Conservation (phyloP, 176 grass and related monocot genomes). For the Triticum dicoccoides region DNA sequence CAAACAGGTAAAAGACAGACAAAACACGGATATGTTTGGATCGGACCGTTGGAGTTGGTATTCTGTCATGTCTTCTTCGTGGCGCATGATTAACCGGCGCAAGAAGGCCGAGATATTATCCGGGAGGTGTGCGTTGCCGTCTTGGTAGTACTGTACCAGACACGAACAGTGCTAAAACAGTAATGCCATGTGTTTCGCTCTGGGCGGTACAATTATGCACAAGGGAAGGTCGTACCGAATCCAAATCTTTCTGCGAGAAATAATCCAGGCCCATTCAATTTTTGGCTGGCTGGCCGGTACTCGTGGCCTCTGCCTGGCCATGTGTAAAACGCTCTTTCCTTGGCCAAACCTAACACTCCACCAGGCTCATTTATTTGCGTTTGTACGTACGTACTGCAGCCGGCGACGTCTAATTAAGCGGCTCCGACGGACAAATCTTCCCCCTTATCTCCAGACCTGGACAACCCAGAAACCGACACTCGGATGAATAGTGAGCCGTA, state of each 20-base stretch:
- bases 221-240: not conserved
- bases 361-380: constrained; percentile 8
- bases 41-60: too few species aligned
- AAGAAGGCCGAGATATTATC: not conserved
- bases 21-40: too few species aligned
- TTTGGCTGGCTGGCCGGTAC: not conserved
- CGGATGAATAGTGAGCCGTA: not conserved
- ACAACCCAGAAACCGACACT: not conserved
- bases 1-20: too few species aligned
- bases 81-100: not conserved
- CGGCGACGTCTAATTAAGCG: not conserved
- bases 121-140: not conserved
- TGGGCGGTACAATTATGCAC: constrained; percentile 15
- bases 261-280: not conserved
- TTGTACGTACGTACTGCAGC: not conserved
- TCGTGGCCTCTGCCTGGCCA: not conserved
- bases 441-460: not conserved
- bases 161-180: constrained; percentile 14
- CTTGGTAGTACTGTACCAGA: not conserved
- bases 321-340: constrained; percentile 14
- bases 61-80: not conserved
- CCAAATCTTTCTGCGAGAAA: not conserved
- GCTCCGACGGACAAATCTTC: not conserved
- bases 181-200: constrained; percentile 9
- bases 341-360: not conserved